These are phyloP conservation scores for Vicia sativa DNA, from an alignment of 306 rosid species.

Conservation along the genomic window DNA sequence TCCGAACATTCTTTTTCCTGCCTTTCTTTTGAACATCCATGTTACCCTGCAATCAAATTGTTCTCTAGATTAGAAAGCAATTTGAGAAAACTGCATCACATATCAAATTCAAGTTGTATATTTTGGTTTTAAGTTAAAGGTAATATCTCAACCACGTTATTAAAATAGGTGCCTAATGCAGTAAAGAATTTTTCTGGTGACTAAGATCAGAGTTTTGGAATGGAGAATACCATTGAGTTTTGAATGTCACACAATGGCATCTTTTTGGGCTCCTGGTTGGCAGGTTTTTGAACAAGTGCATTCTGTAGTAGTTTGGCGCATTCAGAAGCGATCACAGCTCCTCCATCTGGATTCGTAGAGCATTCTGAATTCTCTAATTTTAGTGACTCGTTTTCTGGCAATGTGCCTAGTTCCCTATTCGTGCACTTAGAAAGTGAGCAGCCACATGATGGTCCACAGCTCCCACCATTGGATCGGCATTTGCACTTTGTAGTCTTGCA, in stretches of 20 bases:
- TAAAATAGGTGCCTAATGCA: slow-evolving; percentile 28
- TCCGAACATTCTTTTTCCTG: slow-evolving; percentile 49
- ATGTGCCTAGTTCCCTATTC: slow-evolving; percentile 56
- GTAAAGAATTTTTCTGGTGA: slow-evolving; percentile 11
- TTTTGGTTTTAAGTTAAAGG: not conserved
- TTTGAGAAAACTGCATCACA: slow-evolving; percentile 9
- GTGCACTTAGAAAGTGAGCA: slow-evolving; percentile 69
- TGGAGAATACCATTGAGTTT: slow-evolving; percentile 63
- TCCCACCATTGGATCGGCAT: slow-evolving; percentile 80
- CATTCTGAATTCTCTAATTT: slow-evolving; percentile 46
- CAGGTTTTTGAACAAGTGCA: slow-evolving; percentile 61
- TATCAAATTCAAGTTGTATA: not conserved
- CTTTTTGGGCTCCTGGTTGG: slow-evolving; percentile 51
- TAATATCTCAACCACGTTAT: not conserved
- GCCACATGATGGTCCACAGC: slow-evolving; percentile 82
- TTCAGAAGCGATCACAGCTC: slow-evolving; percentile 43
- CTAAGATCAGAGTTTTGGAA: slow-evolving; percentile 18
- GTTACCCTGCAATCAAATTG: slow-evolving; percentile 48
- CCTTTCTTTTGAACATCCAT: slow-evolving; percentile 47
- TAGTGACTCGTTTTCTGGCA: slow-evolving; percentile 38
- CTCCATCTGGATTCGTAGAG: slow-evolving; percentile 31
- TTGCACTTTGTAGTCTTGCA: slow-evolving; percentile 87
- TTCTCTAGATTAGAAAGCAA: slow-evolving; percentile 29
- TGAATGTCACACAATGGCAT: slow-evolving; percentile 79
- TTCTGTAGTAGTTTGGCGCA: slow-evolving; percentile 62